Evolutionary conservation across 768 basidiomycete genomes (phyloP), one percentile per base, ranked within the genome.

Genomic region (Tricholoma sp.): DNA sequence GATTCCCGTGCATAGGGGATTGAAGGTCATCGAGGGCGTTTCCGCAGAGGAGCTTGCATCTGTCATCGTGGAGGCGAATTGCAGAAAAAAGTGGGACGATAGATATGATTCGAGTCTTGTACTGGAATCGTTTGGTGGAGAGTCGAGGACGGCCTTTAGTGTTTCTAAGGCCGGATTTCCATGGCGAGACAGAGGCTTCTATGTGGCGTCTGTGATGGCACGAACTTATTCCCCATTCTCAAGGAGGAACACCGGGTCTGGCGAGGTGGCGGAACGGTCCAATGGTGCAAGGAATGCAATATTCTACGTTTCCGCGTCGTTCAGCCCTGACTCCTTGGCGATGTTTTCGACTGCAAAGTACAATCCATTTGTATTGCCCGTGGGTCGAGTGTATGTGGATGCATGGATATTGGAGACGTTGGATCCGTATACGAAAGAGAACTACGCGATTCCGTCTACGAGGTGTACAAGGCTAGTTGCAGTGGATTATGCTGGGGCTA

Each of bases 401-500:
- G 96, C 90, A 2, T 99, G 97, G 97, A 85, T 96, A 31, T 72
- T 97, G 64, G 94, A 99, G 75, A 98, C 96, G 3, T 81, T 98
- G 49, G 96, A 98, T 66, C 94, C 95, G 0, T 98, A 98, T 58
- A 89, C 92, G 21, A 87, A 86, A 59, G 94, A 96, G 71, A 93
- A 92, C 61, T 96, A 94, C 66, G 83, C 92, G 11, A 96, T 98
- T 46, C 97, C 95, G 0, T 97, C 94, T 3, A 92, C 94, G 37
- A 74, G 89, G 49, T 95, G 92, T 69, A 94, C 89, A 45, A 79
- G 91, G 56, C 76, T 96, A 39, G 83, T 90, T 3, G 88, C 91
- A 1, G 80, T 94, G 57, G 95, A 98, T 70, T 93, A 87, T 66
- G 85, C 86, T 8, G 95, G 93, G 2, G 86, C 84, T 1, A 82